Base-by-base conservation (phyloP, 306 rosid species). In the Trifolium fragiferum region DNA sequence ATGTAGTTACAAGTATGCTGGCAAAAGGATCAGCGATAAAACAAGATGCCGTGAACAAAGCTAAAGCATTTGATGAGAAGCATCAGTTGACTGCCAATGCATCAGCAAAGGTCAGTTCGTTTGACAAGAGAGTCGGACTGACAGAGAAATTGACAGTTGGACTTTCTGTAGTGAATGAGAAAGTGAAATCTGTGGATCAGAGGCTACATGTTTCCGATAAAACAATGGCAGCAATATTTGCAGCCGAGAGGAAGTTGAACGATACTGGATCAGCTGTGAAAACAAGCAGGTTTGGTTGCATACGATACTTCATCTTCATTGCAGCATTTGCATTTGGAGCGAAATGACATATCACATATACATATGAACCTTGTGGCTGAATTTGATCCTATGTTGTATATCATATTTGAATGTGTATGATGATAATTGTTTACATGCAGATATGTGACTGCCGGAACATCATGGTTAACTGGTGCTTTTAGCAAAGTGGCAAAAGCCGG, bases 61-160 rank as follows among this genome's bases (percentile, higher is more conserved):
- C 98, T 67, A 93, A 93, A 88, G 93, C 98, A 79, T 93, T 93
- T 86, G 98, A 93, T 77, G 98, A 90, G 76, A 93, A 90, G 77
- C 98, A 93, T 86, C 89, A 76, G 59, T 83, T 93, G 78, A 83
- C 79, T 49, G 92, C 97, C 16, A 87, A 89, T 87, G 98, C 97
- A 60, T 90, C 98, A 66, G 97, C 88, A 27, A 93, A 82, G 87
- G 98, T 89, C 61, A 55, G 63, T 81, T 90, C 96, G 72, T 89
- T 93, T 76, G 97, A 90, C 84, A 86, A 68, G 87, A 89, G 87
- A 78, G 93, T 90, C 47, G 89, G 97, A 72, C 84, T 93, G 77
- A 82, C 96, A 2, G 93, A 93, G 82, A 93, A 91, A 70, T 85
- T 84, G 73, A 89, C 96, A 37, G 92, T 86, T 47, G 93, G 98